Conservation (phyloP, 352 stramenopile species). For the Phytophthora cryptogea region DNA sequence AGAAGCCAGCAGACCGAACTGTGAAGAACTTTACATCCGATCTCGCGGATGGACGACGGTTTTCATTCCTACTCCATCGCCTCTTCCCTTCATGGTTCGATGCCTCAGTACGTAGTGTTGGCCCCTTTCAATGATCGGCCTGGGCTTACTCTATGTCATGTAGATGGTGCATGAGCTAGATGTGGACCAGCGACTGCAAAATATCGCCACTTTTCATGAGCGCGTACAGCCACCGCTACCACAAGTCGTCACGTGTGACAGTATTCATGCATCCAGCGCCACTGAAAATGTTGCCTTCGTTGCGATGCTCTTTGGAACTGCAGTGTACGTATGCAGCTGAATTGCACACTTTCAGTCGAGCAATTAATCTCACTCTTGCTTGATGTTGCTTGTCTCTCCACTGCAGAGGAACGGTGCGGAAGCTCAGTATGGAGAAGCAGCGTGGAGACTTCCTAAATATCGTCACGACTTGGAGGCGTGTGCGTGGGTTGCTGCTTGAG, state of each 20-base stretch:
- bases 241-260: constrained; percentile 71
- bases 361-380: not conserved
- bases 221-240: constrained; percentile 70
- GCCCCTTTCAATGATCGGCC: not conserved
- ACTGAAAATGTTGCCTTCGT: constrained; percentile 80
- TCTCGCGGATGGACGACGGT: constrained; percentile 62
- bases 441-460: constrained; percentile 67
- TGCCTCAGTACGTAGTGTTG: constrained; percentile 34
- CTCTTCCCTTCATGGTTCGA: constrained; percentile 81
- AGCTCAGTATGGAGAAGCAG: constrained; percentile 68
- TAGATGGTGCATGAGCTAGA: constrained; percentile 86
- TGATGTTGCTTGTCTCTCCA: constrained; percentile 1
- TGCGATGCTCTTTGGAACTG: constrained; percentile 76
- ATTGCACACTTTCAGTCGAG: not conserved
- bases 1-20: constrained; percentile 67
- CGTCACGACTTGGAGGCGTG: constrained; percentile 76
- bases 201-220: constrained; percentile 70
- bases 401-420: constrained; percentile 47
- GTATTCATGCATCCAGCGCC: constrained; percentile 62
- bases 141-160: not conserved
- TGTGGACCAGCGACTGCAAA: constrained; percentile 65
- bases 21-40: constrained; percentile 85
- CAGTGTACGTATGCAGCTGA: constrained; percentile 44
- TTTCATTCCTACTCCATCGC: constrained; percentile 74
- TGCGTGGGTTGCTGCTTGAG: constrained; percentile 58